Base-by-base conservation (phyloP, 768 basidiomycete genomes). In the Leucogyrophana mollusca region DNA sequence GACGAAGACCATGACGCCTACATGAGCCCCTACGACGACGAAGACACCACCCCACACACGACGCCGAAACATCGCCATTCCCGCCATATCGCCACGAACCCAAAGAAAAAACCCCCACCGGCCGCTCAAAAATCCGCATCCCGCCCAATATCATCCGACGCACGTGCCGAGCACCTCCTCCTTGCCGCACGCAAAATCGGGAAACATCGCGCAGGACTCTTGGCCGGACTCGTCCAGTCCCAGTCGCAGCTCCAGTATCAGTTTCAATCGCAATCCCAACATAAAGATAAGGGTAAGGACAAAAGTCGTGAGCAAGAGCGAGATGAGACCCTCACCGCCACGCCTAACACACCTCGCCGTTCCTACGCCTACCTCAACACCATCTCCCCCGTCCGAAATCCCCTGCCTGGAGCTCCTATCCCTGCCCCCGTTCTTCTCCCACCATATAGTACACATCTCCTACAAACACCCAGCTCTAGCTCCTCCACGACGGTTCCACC, bases 131-230 rank as follows among this genome's bases (percentile, higher is more conserved):
- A 65, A 47, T 37, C 42, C 34, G 4, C 56, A 1, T 59, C 59
- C 4, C 56, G 56, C 27, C 59, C 76, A 33, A 47, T 77, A 35
- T 60, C 73, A 50, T 67, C 83, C 2, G 88, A 90, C 50, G 88
- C 87, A 4, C 77, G 83, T 37, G 72, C 76, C 0, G 87, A 90
- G 54, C 86, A 86, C 54, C 66, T 89, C 9, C 70, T 90, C 2
- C 67, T 86, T 10, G 87, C 87, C 3, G 82, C 85, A 8, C 77
- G 85, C n/a, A 81, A 70, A 43, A 72, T 88, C 3, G 87, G 87
- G 4, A 75, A 79, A 24, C 73, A 80, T 44, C 77, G 86, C 7
- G 77, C 80, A 1, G 73, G 73, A 4, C 58, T 78, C n/a, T 59
- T 82, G 17, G 74, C 79, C 0, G 83, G 83, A 5, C 60, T 80